Conservation (phyloP, 2,329 filamentous ascomycete species). For the Pseudogymnoascus sp. region DNA sequence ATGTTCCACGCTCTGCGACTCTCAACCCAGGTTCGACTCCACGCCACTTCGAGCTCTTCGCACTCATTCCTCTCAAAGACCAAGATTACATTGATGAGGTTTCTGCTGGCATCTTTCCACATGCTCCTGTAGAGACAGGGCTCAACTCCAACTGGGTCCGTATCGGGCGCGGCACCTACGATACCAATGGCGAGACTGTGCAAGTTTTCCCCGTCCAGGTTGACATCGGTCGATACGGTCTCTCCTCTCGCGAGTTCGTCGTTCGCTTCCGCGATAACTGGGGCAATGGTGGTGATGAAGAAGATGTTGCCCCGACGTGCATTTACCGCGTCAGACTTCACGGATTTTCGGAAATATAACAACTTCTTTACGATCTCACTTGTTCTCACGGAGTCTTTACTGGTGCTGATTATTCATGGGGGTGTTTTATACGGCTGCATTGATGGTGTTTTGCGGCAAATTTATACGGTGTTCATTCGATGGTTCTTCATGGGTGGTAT, state of each 20-base stretch:
- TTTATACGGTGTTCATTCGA: slow-evolving; percentile 5
- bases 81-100: slow-evolving; percentile 34
- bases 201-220: slow-evolving; percentile 46
- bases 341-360: slow-evolving; percentile 32
- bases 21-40: slow-evolving; percentile 55
- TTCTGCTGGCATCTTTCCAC: slow-evolving; percentile 34
- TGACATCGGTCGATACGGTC: slow-evolving; percentile 40
- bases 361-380: not conserved
- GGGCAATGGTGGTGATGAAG: slow-evolving; percentile 34
- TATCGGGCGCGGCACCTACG: slow-evolving; percentile 48
- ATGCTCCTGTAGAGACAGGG: slow-evolving; percentile 20
- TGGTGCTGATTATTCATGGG: not conserved
- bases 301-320: slow-evolving; percentile 46
- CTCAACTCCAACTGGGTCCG: slow-evolving; percentile 43
- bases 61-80: slow-evolving; percentile 42
- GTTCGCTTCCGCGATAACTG: slow-evolving; percentile 51
- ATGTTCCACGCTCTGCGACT: slow-evolving; percentile 54
- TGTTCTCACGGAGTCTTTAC: not conserved
- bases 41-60: slow-evolving; percentile 61
- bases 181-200: slow-evolving; percentile 32
- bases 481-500: not conserved
- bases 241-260: slow-evolving; percentile 43
- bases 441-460: not conserved
- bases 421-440: slow-evolving; percentile 2
- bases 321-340: slow-evolving; percentile 56